Base-by-base conservation (phyloP, 371 early-diverging fungal species). In the Rhizopus arrhizus region DNA sequence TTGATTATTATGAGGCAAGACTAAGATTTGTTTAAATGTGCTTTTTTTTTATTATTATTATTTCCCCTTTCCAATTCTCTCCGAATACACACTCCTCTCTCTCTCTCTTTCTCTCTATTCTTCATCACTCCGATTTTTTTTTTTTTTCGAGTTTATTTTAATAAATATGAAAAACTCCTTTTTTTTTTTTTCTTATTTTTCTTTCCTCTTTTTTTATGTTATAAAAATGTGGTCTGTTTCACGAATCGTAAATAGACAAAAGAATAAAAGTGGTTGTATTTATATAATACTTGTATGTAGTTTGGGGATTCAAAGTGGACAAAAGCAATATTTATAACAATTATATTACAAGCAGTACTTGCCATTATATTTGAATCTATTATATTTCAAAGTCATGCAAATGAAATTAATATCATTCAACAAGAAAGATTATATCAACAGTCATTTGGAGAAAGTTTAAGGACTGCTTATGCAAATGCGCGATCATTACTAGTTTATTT, bases 281-380 rank as follows among this genome's bases (percentile, higher is more conserved):
- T 31, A 43, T 6, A 9, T 16, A 33, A 47, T 29, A 5, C 11
- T 13, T 60, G 16, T 38, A 8, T 38, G 22, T 64, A 80, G 80
- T 77, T 80, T 73, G 80, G 80, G 33, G 77, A 80, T 53, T 80
- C 80, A 22, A 66, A 64, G 51, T 80, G 77, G 75, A 80, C 75
- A 49, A 65, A 75, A 42, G 73, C 75, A n/a, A 72, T 76, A 34
- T 75, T 80, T 52, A 51, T 71, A 5, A 71, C 62, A 12, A 62
- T 74, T 22, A 28, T 72, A 22, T 50, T 73, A 38, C 80, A 80
- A 60, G 73, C 74, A 3, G 16, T 65, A 5, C 57, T 77, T 4
- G 80, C 75, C 11, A 80, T 77, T 38, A 47, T 69, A 29, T 73
- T 80, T 56, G 80, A 80, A 62, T 55, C 77, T 12, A 67, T 72